Evolutionary conservation across 192 early-diverging fungal species (phyloP), one percentile per base, ranked within the genome.

Genomic region (Gorgonomyces haynaldii): DNA sequence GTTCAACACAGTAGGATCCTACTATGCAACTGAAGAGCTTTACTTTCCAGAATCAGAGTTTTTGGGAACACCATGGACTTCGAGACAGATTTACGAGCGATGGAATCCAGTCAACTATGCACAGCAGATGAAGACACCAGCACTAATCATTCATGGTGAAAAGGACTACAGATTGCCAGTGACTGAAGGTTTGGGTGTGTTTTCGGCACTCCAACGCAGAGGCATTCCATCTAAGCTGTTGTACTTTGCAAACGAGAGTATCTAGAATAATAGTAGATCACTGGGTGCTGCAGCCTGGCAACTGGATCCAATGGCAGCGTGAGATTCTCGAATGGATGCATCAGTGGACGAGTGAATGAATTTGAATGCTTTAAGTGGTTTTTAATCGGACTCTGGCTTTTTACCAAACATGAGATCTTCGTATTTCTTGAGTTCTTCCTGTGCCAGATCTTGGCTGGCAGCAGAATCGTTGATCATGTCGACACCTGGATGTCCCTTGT

Each of bases 161-260:
- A 45, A 60, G 42, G 61, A 61, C 40, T 62, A 53, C 41, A 46
- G 87, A n/a, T 56, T 88, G 16, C 61, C 82, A 6, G 62, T 79
- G 16, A 73, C 67, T 24, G 79, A 89, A 57, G 84, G 82, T 4
- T 50, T 89, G 21, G 54, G 77, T 8, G 66, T 81, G 1, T 89
- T 86, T 60, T 79, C 87, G 0, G 74, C 83, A 30, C 61, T 89
- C 19, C 83, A 84, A 49, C 76, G 84, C 24, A 70, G 68, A 37
- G 76, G 78, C 24, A 70, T 88, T 16, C 76, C 76, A 25, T 72
- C 82, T 0, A 66, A 75, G 2, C 58, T 88, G 4, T 41, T 89
- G 28, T 83, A 84, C 47, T 89, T 89, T 59, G 78, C 77, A 15
- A 80, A 84, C 53, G 85, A 87, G n/a, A n/a, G n/a, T n/a, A n/a